phyloP scores from a whole-genome alignment of 2,329 filamentous ascomycete genomes.

The Xylaria sp. region DNA sequence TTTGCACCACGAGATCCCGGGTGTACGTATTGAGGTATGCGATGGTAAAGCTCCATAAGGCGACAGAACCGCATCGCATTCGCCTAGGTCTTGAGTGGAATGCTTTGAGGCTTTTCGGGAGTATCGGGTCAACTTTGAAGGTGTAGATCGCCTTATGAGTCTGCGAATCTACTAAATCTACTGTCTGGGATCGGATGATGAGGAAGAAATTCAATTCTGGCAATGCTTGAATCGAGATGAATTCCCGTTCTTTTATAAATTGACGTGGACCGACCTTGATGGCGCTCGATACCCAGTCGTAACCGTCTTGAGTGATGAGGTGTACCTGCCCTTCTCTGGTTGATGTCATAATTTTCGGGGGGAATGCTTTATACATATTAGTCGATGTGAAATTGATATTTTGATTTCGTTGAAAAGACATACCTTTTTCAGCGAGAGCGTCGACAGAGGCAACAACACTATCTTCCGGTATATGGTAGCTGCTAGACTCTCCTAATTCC shows the following conservation, averaged over 20 bases:
- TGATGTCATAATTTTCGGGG: slow-evolving; percentile 42
- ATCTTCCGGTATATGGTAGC: slow-evolving; percentile 55
- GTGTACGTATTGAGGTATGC: slow-evolving; percentile 66
- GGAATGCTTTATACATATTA: slow-evolving; percentile 33
- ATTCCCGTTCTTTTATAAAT: slow-evolving; percentile 48
- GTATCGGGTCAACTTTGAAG: slow-evolving; percentile 64
- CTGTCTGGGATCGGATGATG: slow-evolving; percentile 60
- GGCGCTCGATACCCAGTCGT: slow-evolving; percentile 57
- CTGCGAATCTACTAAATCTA: slow-evolving; percentile 66
- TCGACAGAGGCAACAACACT: slow-evolving; percentile 58
- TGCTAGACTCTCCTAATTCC: slow-evolving; percentile 48
- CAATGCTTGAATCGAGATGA: slow-evolving; percentile 64
- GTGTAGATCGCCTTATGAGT: slow-evolving; percentile 63
- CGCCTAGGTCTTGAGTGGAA: slow-evolving; percentile 59
- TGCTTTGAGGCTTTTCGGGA: slow-evolving; percentile 63
- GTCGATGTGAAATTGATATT: background rate
- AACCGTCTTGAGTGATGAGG: slow-evolving; percentile 42
- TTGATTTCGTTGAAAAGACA: slow-evolving; percentile 23
- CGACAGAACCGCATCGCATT: slow-evolving; percentile 59
- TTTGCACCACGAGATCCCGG: slow-evolving; percentile 68
- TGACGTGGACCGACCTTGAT: slow-evolving; percentile 46
- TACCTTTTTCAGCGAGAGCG: slow-evolving; percentile 53
- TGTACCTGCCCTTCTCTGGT: slow-evolving; percentile 41
- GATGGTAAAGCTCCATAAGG: slow-evolving; percentile 67
- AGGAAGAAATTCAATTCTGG: slow-evolving; percentile 65